Evolutionary conservation across 2,329 filamentous ascomycete species (phyloP).

Genomic region (Fusarium algeriense): DNA sequence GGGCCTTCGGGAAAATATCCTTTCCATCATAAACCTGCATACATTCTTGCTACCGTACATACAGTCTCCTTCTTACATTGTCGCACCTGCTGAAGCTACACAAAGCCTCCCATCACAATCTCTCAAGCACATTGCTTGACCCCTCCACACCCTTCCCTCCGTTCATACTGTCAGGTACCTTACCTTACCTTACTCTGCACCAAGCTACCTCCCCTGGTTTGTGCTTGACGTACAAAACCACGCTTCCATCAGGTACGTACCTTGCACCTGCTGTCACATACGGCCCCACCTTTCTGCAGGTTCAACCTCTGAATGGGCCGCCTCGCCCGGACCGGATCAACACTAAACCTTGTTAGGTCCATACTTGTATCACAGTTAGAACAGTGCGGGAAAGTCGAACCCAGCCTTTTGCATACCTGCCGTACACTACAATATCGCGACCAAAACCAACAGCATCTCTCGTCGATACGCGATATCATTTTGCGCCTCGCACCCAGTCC

Average conservation of each 20-base stretch:
- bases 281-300: constrained; percentile 30
- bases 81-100: constrained; percentile 12
- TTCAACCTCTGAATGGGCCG: constrained; percentile 47
- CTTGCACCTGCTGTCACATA: constrained; percentile 13
- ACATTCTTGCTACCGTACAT: not conserved
- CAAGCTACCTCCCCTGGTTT: constrained; percentile 23
- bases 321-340: constrained; percentile 54
- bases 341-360: constrained; percentile 54
- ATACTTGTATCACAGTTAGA: constrained; percentile 41
- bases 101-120: constrained; percentile 11
- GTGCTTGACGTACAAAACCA: constrained; percentile 32
- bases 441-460: constrained; percentile 43
- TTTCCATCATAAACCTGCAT: constrained; percentile 2
- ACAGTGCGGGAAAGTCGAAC: constrained; percentile 59
- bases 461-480: constrained; percentile 38
- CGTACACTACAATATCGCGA: constrained; percentile 35
- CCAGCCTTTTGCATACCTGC: constrained; percentile 51
- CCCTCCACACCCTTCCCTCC: constrained; percentile 15
- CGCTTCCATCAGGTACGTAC: constrained; percentile 37
- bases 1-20: constrained; percentile 5
- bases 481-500: constrained; percentile 17
- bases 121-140: not conserved
- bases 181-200: constrained; percentile 3
- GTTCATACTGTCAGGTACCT: constrained; percentile 17
- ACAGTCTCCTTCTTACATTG: not conserved